A percentile compares a stretch with the other conserved stretches of the same genome.
Evolutionary conservation across 768 basidiomycete species (phyloP).

Genomic region (Pisolithus marmoratus): DNA sequence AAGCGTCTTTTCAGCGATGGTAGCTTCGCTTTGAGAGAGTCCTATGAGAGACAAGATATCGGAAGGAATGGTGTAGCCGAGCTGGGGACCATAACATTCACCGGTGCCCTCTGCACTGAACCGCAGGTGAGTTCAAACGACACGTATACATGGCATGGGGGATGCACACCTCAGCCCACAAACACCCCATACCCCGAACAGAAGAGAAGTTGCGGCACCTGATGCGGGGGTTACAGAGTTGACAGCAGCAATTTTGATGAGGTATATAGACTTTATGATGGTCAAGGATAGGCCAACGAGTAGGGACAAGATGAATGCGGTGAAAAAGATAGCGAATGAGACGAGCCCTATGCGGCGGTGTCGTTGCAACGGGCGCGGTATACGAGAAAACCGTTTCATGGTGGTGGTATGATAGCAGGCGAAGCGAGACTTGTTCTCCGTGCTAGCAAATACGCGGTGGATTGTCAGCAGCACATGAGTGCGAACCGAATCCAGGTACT

Average conservation of each 20-base stretch:
- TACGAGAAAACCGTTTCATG: background rate
- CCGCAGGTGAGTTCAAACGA: slow-evolving; percentile 6
- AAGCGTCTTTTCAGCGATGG: slow-evolving; percentile 44
- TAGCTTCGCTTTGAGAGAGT: slow-evolving; percentile 39
- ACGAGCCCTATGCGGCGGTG: slow-evolving; percentile 44
- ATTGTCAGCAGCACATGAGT: too few species aligned
- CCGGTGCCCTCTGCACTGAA: slow-evolving; percentile 16
- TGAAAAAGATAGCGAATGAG: slow-evolving; percentile 46
- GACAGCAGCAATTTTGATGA: slow-evolving; percentile 41
- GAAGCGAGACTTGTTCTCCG: too few species aligned
- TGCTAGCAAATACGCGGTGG: too few species aligned
- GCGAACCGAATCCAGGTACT: too few species aligned
- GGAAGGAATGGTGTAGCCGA: slow-evolving; percentile 65
- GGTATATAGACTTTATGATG: slow-evolving; percentile 65
- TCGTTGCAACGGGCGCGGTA: slow-evolving; percentile 34
- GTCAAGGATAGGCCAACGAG: slow-evolving; percentile 72
- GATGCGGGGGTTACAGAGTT: slow-evolving; percentile 33
- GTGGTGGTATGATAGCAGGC: too few species aligned
- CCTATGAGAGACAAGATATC: slow-evolving; percentile 37
- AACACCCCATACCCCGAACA: slow-evolving; percentile 81
- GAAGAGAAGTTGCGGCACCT: slow-evolving; percentile 51
- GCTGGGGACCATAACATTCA: slow-evolving; percentile 53
- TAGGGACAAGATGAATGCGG: slow-evolving; percentile 66
- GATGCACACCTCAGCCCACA: slow-evolving; percentile 54
- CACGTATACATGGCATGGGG: background rate